Percentiles rank a stretch among this genome's conserved stretches.
phyloP scores from a whole-genome alignment of 2,329 filamentous ascomycete genomes.

The Ceratocystis cubensis region DNA sequence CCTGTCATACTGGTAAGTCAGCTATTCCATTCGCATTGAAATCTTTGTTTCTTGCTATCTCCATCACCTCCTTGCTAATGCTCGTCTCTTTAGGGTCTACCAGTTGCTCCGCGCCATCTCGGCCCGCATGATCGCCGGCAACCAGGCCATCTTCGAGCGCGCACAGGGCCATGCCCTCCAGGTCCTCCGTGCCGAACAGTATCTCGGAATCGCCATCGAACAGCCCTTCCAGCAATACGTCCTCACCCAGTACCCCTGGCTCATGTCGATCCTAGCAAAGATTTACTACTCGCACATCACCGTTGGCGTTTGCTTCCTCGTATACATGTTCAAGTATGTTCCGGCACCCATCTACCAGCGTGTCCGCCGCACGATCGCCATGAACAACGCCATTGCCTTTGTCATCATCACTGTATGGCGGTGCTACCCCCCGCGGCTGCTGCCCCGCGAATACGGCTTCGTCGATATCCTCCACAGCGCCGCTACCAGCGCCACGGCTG shows the following conservation, averaged over 20 bases:
- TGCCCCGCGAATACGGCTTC: constrained; percentile 36
- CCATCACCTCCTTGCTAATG: background rate
- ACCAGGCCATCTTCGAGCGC: constrained; percentile 29
- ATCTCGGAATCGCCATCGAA: constrained; percentile 32
- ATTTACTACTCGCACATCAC: constrained; percentile 38
- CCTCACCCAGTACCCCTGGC: constrained; percentile 28
- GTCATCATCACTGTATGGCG: constrained; percentile 36
- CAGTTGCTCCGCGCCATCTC: constrained; percentile 34
- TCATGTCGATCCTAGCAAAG: constrained; percentile 32
- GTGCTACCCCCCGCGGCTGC: constrained; percentile 37
- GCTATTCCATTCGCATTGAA: background rate
- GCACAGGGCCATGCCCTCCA: constrained; percentile 32
- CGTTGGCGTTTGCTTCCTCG: constrained; percentile 35
- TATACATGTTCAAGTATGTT: constrained; percentile 37
- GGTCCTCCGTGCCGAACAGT: constrained; percentile 31
- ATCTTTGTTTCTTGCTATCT: background rate
- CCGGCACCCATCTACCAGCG: constrained; percentile 31
- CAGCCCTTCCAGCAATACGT: constrained; percentile 31
- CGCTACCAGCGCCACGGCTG: constrained; percentile 22
- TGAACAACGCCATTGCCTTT: constrained; percentile 38
- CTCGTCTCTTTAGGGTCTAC: constrained; percentile 28
- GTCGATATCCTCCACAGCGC: constrained; percentile 34
- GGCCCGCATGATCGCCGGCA: constrained; percentile 31
- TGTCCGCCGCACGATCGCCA: constrained; percentile 37
- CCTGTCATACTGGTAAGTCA: constrained; percentile 28